Conservation (phyloP, 306 rosid genomes). For the Corylus americana region DNA sequence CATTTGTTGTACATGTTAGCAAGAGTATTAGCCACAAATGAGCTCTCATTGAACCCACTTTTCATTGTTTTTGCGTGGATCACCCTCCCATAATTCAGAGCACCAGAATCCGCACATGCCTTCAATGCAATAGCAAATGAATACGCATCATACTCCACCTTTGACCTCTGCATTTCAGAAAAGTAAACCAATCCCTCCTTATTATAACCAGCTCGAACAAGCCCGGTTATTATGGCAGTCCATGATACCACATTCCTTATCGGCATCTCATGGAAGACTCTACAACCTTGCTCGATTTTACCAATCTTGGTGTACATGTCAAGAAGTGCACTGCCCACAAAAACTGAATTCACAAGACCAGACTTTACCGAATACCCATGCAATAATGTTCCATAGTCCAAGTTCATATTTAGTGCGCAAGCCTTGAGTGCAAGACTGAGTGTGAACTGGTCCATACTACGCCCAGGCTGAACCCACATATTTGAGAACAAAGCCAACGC, state of each 20-base stretch:
- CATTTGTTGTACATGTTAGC: conserved; percentile 77
- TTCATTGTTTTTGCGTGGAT: conserved; percentile 62
- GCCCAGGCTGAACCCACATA: conserved; percentile 50
- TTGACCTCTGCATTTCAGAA: conserved; percentile 71
- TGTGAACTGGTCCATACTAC: conserved; percentile 51
- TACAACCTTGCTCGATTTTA: conserved; percentile 50
- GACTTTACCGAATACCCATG: conserved; percentile 69
- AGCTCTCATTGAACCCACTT: conserved; percentile 63
- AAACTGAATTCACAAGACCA: conserved; percentile 58
- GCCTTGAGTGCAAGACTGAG: conserved; percentile 70
- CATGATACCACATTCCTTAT: conserved; percentile 67
- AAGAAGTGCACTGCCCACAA: conserved; percentile 66
- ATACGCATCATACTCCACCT: conserved; percentile 59
- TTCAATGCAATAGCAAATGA: conserved; percentile 66
- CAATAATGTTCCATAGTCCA: conserved; percentile 46
- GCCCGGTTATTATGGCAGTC: conserved; percentile 73
- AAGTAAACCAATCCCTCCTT: conserved; percentile 59
- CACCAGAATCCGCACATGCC: conserved; percentile 69
- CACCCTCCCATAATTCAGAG: conserved; percentile 57
- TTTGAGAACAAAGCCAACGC: conserved; percentile 58
- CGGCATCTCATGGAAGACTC: conserved; percentile 53
- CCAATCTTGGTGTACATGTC: conserved; percentile 81
- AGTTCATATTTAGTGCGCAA: conserved; percentile 50
- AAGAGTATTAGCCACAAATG: conserved; percentile 65
- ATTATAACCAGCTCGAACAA: conserved; percentile 60